A percentile compares a stretch with the other conserved stretches of the same genome.
phyloP scores from a whole-genome alignment of 1,139 yeast genomes.

The Debaryomyces psychrophilus region DNA sequence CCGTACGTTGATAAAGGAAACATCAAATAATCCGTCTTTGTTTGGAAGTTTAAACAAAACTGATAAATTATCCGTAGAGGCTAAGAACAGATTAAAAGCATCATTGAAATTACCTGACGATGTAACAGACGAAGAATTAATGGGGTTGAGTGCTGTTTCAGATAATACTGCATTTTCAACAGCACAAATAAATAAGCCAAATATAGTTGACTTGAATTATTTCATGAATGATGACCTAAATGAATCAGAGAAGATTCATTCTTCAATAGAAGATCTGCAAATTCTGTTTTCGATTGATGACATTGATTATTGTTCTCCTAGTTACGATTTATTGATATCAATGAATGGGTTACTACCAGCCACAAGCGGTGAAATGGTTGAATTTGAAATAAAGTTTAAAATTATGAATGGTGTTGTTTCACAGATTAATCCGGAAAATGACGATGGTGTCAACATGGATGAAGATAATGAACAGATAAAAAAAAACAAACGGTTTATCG shows the following conservation, averaged over 20 bases:
- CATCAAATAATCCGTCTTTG: background rate
- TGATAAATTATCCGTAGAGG: conserved; percentile 21
- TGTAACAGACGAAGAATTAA: conserved; percentile 44
- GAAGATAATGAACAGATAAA: conserved; percentile 10
- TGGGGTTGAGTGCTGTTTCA: conserved; percentile 37
- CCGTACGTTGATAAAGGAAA: conserved; percentile 7
- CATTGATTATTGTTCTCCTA: conserved; percentile 25
- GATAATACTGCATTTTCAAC: conserved; percentile 24
- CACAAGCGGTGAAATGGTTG: background rate
- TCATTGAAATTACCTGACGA: conserved; percentile 41
- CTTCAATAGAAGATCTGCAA: conserved; percentile 14
- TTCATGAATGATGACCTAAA: conserved; percentile 22
- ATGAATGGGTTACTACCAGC: conserved; percentile 25
- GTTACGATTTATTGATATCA: conserved; percentile 27
- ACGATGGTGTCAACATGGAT: conserved; percentile 26
- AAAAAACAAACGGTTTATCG: conserved; percentile 22
- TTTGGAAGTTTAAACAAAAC: background rate
- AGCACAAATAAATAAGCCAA: conserved; percentile 21
- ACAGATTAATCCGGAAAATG: conserved; percentile 13
- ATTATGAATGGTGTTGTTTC: conserved; percentile 36
- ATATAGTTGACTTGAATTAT: conserved; percentile 25
- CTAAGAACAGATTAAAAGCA: conserved; percentile 36
- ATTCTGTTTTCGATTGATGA: conserved; percentile 29
- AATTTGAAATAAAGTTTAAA: conserved; percentile 24
- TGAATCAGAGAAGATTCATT: background rate